phyloP scores from a whole-genome alignment of 257 asterid species.

The Cynanchum wilfordii region DNA sequence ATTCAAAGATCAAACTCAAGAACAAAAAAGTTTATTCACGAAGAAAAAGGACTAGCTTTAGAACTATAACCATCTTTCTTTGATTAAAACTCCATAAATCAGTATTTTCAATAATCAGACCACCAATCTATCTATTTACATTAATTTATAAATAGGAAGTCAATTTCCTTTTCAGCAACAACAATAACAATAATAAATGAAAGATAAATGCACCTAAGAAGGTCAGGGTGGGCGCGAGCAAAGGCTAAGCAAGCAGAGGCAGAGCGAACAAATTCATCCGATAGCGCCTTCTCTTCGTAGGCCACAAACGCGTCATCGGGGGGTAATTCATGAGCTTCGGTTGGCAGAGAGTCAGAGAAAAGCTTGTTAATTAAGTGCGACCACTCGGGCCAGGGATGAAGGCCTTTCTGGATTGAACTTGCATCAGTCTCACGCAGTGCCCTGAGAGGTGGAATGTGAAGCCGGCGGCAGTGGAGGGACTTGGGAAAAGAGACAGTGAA shows the following conservation, averaged over 20 bases:
- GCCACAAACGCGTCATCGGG: conserved; percentile 74
- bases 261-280: conserved; percentile 47
- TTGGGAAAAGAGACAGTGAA: conserved; percentile 26
- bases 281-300: conserved; percentile 50
- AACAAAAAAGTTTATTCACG: neutral
- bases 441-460: conserved; percentile 19
- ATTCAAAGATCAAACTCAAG: conserved; percentile 3
- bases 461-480: conserved; percentile 15
- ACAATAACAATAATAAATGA: neutral
- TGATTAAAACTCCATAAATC: neutral
- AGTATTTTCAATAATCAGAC: neutral
- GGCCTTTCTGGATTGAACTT: conserved; percentile 13
- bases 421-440: conserved; percentile 7
- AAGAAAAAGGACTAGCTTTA: neutral
- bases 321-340: conserved; percentile 20
- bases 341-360: conserved; percentile 14
- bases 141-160: neutral
- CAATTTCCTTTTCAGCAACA: neutral
- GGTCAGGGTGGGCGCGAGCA: conserved; percentile 56
- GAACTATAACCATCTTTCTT: neutral
- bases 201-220: conserved; percentile 50
- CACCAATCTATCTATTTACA: neutral
- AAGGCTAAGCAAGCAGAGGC: conserved; percentile 63
- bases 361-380: conserved; percentile 40
- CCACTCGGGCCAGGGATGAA: conserved; percentile 92